Base-by-base conservation (phyloP, 768 basidiomycete genomes). In the Glaciozyma martinii region DNA sequence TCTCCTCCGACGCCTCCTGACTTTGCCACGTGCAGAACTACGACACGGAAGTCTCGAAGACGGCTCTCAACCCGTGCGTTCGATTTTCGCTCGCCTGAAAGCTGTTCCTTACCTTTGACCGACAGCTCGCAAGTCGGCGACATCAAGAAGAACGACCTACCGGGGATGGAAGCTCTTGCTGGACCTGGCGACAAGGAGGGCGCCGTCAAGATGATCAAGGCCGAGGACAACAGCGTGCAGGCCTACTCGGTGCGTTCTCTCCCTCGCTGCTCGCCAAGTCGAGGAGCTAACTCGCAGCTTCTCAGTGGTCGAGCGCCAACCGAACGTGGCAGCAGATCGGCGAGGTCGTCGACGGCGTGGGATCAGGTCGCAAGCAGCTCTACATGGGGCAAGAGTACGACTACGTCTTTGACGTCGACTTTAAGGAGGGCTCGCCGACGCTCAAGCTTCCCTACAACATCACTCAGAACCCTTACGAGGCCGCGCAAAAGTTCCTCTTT, bases 351-450 rank as follows among this genome's bases (percentile, higher is more conserved):
- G 95, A 95, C 74, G 93, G 92, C 25, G 88, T 94, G 59, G 89
- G 92, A 29, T 84, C 86, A 43, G 84, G 84, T n/a, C 82, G 90
- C 63, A 93, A 89, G 77, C 89, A 93, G 76, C 81, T 95, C n/a
- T 87, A 88, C 66, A 77, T 91, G 71, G 95, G 95, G 23, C 86
- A 86, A 74, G 94, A 98, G 77, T 99, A 93, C 74, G 95, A 99
- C 77, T 95, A 95, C 73, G 94, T 99, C n/a, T 97, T 98, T 73
- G 93, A 95, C 74, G 93, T 99, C 43, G 95, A 98, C 73, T 86
- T 97, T 32, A 82, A 90, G 73, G 94, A 95, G 65, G 93, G 92
- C 3, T 85, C 84, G 21, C 93, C 94, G 16, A 86, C 93, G 10
- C 80, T 98, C 68, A 98, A 97, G 74, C 81, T 99, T 27, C 94